Base-by-base conservation (phyloP, 768 basidiomycete genomes). In the Boletus insuetus region DNA sequence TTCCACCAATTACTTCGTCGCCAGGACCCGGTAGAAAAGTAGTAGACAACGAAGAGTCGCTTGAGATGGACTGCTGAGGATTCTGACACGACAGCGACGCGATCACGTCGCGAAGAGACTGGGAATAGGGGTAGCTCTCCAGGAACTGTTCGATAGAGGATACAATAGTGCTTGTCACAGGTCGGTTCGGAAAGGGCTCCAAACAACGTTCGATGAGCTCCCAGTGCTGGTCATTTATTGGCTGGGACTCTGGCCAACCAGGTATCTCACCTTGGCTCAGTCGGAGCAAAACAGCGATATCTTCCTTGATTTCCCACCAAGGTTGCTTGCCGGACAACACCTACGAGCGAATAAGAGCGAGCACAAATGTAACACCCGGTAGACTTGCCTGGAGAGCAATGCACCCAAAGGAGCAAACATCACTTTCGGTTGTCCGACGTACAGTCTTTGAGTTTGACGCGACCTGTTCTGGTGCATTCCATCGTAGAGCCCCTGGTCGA, bases 401-500 rank as follows among this genome's bases (percentile, higher is more conserved):
- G 6, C 46, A 49, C 12, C 52, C 52, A 24, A 53, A 48, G 11
- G 52, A 53, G 17, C 49, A 53, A 10, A 53, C 11, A 49, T 53
- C 52, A 26, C 29, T 53, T 32, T 32, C 8, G 5, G 52, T 22
- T 22, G 52, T 40, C 38, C 31, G 38, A 19, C 3, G 1, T 29
- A 38, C 26, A 3, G 0, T 4, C 17, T 20, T 6, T 8, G 16
- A 12, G 7, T 6, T 34, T 4, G 20, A 40, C 31, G 0, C 6
- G 31, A 53, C 16, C 2, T 53, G 52, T n/a, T 53, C 52, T 26
- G 46, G 52, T 9, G 52, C 39, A 8, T 5, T 24, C 52, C 52
- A 53, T 34, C 52, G 46, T 4, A 53, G 11, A 14, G 38, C 38
- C 0, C 52, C 52, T 1, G 31, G 20, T 16, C 17, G 29, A 6